Conservation (phyloP, 2,329 filamentous ascomycete species). For the Thielaviopsis cerberus region DNA sequence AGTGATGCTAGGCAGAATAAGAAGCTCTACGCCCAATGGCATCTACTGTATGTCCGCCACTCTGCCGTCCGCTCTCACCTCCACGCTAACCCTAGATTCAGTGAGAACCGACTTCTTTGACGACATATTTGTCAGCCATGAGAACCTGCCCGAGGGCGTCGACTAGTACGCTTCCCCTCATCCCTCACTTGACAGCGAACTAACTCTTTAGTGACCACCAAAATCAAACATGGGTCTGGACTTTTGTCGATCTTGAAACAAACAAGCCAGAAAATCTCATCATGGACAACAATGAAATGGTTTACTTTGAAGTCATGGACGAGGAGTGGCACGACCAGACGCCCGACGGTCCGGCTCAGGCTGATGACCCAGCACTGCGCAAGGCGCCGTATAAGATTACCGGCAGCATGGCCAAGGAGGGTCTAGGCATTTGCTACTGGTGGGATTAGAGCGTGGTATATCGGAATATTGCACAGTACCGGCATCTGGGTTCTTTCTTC, state of each 20-base stretch:
- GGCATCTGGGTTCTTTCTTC: neutral
- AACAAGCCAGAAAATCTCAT: conserved; percentile 41
- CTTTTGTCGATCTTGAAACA: conserved; percentile 36
- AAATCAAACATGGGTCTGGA: conserved; percentile 74
- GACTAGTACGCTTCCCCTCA: conserved; percentile 43
- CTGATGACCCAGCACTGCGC: conserved; percentile 39
- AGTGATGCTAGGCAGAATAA: conserved; percentile 71
- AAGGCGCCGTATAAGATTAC: conserved; percentile 55
- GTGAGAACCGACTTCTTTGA: conserved; percentile 82
- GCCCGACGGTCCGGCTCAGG: conserved; percentile 45
- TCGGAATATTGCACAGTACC: neutral
- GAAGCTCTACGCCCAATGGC: conserved; percentile 49
- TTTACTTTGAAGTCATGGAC: conserved; percentile 66
- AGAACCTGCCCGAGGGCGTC: conserved; percentile 56
- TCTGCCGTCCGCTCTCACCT: neutral
- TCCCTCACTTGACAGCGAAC: conserved; percentile 13
- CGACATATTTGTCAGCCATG: conserved; percentile 64
- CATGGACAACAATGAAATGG: conserved; percentile 78
- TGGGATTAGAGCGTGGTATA: conserved; percentile 26
- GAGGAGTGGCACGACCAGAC: conserved; percentile 87
- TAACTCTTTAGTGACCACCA: conserved; percentile 41
- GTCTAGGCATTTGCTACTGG: conserved; percentile 45
- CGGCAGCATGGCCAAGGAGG: conserved; percentile 44
- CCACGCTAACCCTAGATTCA: conserved; percentile 3
- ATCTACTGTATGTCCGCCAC: conserved; percentile 41